Base-by-base conservation (phyloP, 371 early-diverging fungal genomes). In the Smittium culicis region DNA sequence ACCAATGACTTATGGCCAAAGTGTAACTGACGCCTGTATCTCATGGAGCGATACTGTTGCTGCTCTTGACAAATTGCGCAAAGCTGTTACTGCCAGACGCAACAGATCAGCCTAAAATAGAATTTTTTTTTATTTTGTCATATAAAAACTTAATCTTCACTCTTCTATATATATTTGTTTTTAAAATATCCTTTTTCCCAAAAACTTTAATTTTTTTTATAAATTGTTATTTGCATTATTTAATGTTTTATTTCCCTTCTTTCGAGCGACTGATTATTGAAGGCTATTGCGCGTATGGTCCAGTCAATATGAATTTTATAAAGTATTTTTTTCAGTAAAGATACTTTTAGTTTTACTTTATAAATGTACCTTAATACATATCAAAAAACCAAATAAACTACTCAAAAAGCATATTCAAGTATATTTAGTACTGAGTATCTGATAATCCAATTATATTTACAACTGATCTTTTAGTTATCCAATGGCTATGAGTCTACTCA, bases 1-100 rank as follows among this genome's bases (percentile, higher is more conserved):
- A 20, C 70, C 73, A 65, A 74, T 76, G 8, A 70, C 72, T 55
- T 92, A 91, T 69, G 93, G 93, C 61, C 82, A 88, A 67, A 85
- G 86, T 14, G 82, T 93, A 65, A 92, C 93, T 25, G 92, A 92
- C 70, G 92, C 88, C 0, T 91, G 92, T 69, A 85, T 91, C 69
- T 79, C 84, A 68, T 92, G 88, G 85, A 87, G 85, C 57, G 81
- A 83, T 66, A 91, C 91, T 0, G 83, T 85, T 45, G 74, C 74
- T 2, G 80, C 89, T 70, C 78, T 93, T 45, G 81, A 84, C 24
- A 74, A 75, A 29, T 78, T 92, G 66, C 82, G 86, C 58, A 81
- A 84, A 64, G 87, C 86, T 68, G 85, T 90, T 64, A 81, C 79
- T 60, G 70, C 68, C 58, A 75, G 79, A 33, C 80, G 79, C 64